Conservation (phyloP, 2,329 filamentous ascomycete genomes). For the Tolypocladium pustulatum region DNA sequence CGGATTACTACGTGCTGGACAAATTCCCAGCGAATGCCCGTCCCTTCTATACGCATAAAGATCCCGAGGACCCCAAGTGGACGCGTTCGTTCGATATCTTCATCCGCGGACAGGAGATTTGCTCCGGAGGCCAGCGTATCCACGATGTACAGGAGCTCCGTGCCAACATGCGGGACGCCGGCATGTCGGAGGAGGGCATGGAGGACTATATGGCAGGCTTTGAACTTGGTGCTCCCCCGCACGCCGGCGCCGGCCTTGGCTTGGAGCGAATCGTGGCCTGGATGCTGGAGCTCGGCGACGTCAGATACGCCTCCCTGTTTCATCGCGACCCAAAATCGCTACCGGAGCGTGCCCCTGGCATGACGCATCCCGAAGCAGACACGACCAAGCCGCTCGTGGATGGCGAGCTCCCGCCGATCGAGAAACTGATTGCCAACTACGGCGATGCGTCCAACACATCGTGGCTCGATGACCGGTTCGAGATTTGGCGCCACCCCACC, state of each 20-base stretch:
- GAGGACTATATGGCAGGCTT: constrained; percentile 85
- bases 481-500: constrained; percentile 77
- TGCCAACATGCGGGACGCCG: constrained; percentile 63
- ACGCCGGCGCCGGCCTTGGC: constrained; percentile 83
- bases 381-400: constrained; percentile 44
- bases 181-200: constrained; percentile 73
- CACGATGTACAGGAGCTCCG: constrained; percentile 68
- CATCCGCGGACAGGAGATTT: constrained; percentile 83
- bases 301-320: constrained; percentile 79
- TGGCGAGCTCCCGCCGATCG: constrained; percentile 59
- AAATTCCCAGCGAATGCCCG: constrained; percentile 79
- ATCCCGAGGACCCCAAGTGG: constrained; percentile 57
- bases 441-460: constrained; percentile 90
- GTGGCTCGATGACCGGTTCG: constrained; percentile 82
- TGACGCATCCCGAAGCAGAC: constrained; percentile 83
- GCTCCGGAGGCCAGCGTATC: constrained; percentile 87
- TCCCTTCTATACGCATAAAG: constrained; percentile 86
- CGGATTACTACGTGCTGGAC: constrained; percentile 90
- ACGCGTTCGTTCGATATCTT: constrained; percentile 97
- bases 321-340: constrained; percentile 82
- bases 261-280: constrained; percentile 83
- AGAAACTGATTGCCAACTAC: constrained; percentile 89
- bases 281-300: constrained; percentile 77
- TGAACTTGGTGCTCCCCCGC: constrained; percentile 77
- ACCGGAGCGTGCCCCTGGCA: constrained; percentile 51